Conservation (phyloP, 768 basidiomycete species). For the Gymnopilus junonius region DNA sequence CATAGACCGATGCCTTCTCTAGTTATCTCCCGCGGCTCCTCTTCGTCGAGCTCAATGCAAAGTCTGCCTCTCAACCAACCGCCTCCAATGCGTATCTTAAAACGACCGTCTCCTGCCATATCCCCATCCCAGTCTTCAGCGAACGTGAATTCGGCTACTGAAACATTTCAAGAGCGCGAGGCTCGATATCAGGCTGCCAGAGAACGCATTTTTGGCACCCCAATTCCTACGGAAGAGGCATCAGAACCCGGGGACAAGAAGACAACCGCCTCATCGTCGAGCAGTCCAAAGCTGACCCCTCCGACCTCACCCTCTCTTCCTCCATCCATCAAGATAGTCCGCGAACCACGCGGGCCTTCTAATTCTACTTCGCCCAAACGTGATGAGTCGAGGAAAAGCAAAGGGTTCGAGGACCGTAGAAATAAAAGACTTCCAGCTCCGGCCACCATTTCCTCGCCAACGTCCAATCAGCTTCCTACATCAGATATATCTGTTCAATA, state of each 20-base stretch:
- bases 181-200: conserved; percentile 75
- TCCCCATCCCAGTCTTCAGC: conserved; percentile 32
- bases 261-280: background rate
- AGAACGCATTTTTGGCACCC: conserved; percentile 68
- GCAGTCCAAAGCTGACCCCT: background rate
- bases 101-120: conserved; percentile 56
- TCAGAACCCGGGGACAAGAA: conserved; percentile 10
- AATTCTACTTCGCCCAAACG: background rate
- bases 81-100: conserved; percentile 70
- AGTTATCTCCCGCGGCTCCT: conserved; percentile 41
- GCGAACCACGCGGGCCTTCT: conserved; percentile 33
- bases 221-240: conserved; percentile 16
- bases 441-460: background rate
- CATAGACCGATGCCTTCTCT: conserved; percentile 74
- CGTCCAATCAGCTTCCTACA: background rate
- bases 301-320: background rate
- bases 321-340: conserved; percentile 22
- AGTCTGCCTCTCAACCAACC: conserved; percentile 56
- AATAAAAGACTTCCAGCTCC: conserved; percentile 11
- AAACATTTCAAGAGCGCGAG: conserved; percentile 66
- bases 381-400: conserved; percentile 1
- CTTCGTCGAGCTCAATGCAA: conserved; percentile 36
- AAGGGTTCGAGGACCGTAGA: conserved; percentile 30
- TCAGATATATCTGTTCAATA: conserved; percentile 7
- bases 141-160: conserved; percentile 26